Percentiles rank a stretch among this genome's conserved stretches.
These are phyloP conservation scores for Talaromyces sp. DNA, from an alignment of 2,329 filamentous ascomycete genomes.

Conservation along the genomic window DNA sequence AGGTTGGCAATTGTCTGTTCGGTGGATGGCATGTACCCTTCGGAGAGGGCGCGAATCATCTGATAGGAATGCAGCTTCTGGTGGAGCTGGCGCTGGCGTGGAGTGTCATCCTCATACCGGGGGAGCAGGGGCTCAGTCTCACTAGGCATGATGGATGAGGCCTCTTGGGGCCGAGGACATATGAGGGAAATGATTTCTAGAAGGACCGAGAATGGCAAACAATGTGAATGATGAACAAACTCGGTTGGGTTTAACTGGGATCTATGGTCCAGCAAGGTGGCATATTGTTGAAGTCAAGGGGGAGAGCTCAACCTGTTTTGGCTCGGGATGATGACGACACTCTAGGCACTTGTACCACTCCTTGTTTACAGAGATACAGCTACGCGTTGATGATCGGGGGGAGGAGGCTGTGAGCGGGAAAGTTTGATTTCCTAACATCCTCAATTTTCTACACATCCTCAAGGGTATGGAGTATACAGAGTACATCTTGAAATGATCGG, in stretches of 20 bases:
- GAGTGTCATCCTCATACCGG: conserved; percentile 73
- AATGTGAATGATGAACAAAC: not conserved
- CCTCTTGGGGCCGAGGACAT: not conserved
- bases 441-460: no score
- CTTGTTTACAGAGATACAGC: conserved; percentile 5
- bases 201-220: not conserved
- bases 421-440: no score
- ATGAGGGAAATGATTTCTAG: not conserved
- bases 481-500: not conserved
- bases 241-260: conserved; percentile 3
- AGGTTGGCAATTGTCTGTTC: conserved; percentile 81
- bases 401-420: no score
- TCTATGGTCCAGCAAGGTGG: not conserved
- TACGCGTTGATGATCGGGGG: no score
- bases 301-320: conserved; percentile 18
- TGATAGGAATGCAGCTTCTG: conserved; percentile 93
- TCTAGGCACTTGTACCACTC: not conserved
- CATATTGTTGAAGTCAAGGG: not conserved
- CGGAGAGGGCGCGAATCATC: conserved; percentile 78
- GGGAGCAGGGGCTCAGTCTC: conserved; percentile 81
- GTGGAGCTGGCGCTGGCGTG: conserved; percentile 74
- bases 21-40: conserved; percentile 91
- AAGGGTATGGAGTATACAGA: not conserved
- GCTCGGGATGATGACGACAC: conserved; percentile 17
- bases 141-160: conserved; percentile 40